Percentiles rank a stretch among this genome's conserved stretches.
Conservation (phyloP, 1,284 basidiomycete species). For the Vanrija pseudolonga region DNA sequence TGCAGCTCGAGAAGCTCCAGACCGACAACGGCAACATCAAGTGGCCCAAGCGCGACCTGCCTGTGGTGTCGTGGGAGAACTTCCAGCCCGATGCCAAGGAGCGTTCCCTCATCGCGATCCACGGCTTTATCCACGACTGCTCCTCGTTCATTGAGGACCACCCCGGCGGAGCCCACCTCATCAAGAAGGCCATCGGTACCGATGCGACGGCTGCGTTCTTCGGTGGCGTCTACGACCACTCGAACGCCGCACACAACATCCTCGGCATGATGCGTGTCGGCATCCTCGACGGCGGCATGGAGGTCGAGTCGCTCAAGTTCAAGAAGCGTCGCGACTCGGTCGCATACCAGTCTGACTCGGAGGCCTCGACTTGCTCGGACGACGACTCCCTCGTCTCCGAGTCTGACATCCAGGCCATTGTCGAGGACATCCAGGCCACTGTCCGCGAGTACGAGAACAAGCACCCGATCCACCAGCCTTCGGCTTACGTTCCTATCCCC, state of each 20-base stretch:
- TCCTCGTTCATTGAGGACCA: slow-evolving; percentile 81
- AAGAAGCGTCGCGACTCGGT: not conserved
- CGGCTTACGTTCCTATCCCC: slow-evolving; percentile 33
- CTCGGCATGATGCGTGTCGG: slow-evolving; percentile 89
- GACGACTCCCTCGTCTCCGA: slow-evolving; percentile 29
- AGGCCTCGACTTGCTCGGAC: slow-evolving; percentile 31
- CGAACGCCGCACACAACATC: slow-evolving; percentile 76
- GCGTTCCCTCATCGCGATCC: slow-evolving; percentile 73
- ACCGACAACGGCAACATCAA: slow-evolving; percentile 64
- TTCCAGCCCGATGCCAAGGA: slow-evolving; percentile 67
- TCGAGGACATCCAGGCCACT: slow-evolving; percentile 4
- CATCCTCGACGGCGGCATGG: slow-evolving; percentile 70
- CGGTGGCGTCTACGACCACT: slow-evolving; percentile 89
- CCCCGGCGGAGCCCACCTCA: slow-evolving; percentile 69
- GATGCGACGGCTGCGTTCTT: slow-evolving; percentile 91
- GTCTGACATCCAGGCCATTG: slow-evolving; percentile 1
- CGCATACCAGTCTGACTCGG: slow-evolving; percentile 12
- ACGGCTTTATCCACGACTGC: slow-evolving; percentile 89
- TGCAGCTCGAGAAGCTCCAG: slow-evolving; percentile 81
- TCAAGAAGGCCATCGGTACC: slow-evolving; percentile 65
- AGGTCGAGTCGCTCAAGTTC: slow-evolving; percentile 56
- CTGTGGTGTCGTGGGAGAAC: slow-evolving; percentile 79
- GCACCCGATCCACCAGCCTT: slow-evolving; percentile 36
- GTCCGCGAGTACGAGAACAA: slow-evolving; percentile 7
- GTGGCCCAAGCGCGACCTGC: slow-evolving; percentile 71